Conservation (phyloP, 768 basidiomycete species). For the Hygrophoropsis aurantiaca region DNA sequence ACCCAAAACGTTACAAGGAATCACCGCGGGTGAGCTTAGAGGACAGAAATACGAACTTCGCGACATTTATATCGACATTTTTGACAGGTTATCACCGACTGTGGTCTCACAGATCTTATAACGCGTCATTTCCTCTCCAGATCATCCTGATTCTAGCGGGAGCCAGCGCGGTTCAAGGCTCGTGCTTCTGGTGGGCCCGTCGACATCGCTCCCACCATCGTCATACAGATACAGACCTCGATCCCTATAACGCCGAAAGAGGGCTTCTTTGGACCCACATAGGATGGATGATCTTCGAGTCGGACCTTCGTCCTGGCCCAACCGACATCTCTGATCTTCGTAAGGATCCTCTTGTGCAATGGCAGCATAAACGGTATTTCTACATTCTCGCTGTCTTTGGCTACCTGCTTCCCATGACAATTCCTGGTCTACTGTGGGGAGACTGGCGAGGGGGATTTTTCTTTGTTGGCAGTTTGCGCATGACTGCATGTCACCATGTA, state of each 20-base stretch:
- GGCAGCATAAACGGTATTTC: slow-evolving; percentile 79
- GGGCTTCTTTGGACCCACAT: slow-evolving; percentile 80
- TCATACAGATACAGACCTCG: slow-evolving; percentile 83
- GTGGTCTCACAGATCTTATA: slow-evolving; percentile 85
- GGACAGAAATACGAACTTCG: background rate
- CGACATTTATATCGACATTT: slow-evolving; percentile 5
- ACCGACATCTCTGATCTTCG: slow-evolving; percentile 74
- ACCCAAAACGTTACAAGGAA: slow-evolving; percentile 33
- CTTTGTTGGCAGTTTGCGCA: slow-evolving; percentile 68
- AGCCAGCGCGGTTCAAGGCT: slow-evolving; percentile 82
- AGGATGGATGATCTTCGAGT: slow-evolving; percentile 84
- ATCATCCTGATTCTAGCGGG: slow-evolving; percentile 71
- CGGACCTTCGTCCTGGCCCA: slow-evolving; percentile 65
- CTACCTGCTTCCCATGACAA: slow-evolving; percentile 62
- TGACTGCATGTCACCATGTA: slow-evolving; percentile 81
- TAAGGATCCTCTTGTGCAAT: slow-evolving; percentile 67
- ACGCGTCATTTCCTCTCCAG: slow-evolving; percentile 71
- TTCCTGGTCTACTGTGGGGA: slow-evolving; percentile 71
- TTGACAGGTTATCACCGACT: slow-evolving; percentile 73
- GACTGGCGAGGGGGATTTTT: slow-evolving; percentile 80
- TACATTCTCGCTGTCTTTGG: slow-evolving; percentile 63
- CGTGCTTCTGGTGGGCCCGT: slow-evolving; percentile 85
- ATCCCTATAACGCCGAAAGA: slow-evolving; percentile 80
- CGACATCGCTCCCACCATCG: slow-evolving; percentile 83
- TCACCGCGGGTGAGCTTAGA: slow-evolving; percentile 44